Percentiles rank a stretch among this genome's conserved stretches.
Conservation (phyloP, 148 eudicot genomes). For the Heliosperma pusillum region DNA sequence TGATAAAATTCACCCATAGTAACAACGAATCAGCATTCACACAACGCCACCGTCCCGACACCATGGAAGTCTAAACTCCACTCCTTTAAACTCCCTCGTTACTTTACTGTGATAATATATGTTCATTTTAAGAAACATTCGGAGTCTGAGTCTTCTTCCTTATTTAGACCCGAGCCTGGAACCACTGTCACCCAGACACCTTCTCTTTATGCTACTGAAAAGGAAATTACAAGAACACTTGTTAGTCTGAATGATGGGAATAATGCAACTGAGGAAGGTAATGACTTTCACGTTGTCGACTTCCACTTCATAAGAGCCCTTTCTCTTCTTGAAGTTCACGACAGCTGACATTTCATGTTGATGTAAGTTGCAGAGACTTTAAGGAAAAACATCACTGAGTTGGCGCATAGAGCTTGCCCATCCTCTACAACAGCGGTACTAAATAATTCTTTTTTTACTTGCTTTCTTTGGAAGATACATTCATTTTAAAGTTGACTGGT, state of each 20-base stretch:
- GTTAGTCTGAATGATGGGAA: background rate
- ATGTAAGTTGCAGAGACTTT: background rate
- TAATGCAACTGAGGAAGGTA: background rate
- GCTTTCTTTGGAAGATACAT: background rate
- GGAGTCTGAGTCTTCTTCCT: too few relatives aligned
- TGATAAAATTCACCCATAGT: too few relatives aligned
- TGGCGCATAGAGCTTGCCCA: background rate
- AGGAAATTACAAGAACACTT: background rate
- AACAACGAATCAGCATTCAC: too few relatives aligned
- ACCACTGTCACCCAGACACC: background rate
- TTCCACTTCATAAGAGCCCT: too few relatives aligned
- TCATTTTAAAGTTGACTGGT: conserved; percentile 12
- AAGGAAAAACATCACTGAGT: background rate
- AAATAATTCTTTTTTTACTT: background rate
- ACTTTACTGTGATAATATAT: too few relatives aligned
- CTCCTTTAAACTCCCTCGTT: too few relatives aligned
- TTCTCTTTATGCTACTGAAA: background rate
- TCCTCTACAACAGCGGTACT: conserved; percentile 2
- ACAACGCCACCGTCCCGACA: too few relatives aligned
- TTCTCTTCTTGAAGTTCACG: background rate
- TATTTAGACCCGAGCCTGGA: background rate
- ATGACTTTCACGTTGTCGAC: background rate
- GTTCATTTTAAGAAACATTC: too few relatives aligned
- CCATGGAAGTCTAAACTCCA: too few relatives aligned
- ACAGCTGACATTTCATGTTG: background rate